Evolutionary conservation across 2,329 filamentous ascomycete species (phyloP).

Genomic region (Hypoxylon sp.): DNA sequence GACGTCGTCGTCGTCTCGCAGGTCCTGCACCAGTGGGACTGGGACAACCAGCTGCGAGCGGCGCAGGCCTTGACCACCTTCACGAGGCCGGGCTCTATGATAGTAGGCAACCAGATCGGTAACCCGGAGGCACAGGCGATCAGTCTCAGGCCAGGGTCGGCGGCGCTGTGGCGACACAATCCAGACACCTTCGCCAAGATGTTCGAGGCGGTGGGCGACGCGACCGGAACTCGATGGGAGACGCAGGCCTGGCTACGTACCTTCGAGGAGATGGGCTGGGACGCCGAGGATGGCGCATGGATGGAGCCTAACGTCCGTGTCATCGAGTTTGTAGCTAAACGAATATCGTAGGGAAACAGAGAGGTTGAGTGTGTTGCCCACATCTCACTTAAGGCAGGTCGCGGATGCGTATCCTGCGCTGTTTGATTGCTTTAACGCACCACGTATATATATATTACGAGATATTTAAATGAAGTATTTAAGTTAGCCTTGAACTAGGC

Average conservation of each 20-base stretch:
- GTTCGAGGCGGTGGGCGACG: conserved; percentile 13
- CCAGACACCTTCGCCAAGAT: conserved; percentile 15
- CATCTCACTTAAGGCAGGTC: too few relatives aligned
- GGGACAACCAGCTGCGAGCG: conserved; percentile 49
- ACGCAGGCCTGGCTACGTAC: conserved; percentile 19
- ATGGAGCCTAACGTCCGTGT: conserved; percentile 11
- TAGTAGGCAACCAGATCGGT: conserved; percentile 6
- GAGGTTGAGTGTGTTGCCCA: too few relatives aligned
- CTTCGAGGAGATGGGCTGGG: conserved; percentile 22
- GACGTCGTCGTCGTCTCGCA: conserved; percentile 52
- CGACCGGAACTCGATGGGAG: conserved; percentile 26
- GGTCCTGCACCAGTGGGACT: conserved; percentile 55
- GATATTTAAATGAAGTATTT: too few relatives aligned
- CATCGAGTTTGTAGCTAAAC: background rate
- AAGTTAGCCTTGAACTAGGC: too few relatives aligned
- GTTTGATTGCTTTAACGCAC: too few relatives aligned
- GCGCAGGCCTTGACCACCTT: conserved; percentile 40
- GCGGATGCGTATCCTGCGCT: too few relatives aligned
- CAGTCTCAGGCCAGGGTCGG: background rate
- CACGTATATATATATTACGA: too few relatives aligned
- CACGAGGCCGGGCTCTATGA: conserved; percentile 6
- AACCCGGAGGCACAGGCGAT: background rate
- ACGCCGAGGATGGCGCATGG: conserved; percentile 12
- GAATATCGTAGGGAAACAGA: background rate
- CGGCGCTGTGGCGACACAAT: background rate